Evolutionary conservation across 495 filamentous ascomycete genomes (phyloP).

Genomic region (Evernia prunastri): DNA sequence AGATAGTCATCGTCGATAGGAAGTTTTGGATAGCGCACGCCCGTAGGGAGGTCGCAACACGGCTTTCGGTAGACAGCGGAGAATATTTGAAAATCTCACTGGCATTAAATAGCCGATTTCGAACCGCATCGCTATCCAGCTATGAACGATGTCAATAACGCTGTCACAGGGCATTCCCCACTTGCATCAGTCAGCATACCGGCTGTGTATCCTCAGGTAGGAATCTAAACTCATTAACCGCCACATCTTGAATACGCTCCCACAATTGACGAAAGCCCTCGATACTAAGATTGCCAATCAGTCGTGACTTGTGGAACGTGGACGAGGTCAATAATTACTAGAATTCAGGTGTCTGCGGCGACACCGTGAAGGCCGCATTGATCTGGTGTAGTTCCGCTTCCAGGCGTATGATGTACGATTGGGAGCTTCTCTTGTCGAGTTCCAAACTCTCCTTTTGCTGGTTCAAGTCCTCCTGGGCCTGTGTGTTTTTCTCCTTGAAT

Average conservation of each 20-base stretch:
- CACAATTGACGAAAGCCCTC: conserved; percentile 9
- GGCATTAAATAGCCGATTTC: background rate
- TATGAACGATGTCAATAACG: conserved; percentile 9
- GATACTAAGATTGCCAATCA: conserved; percentile 6
- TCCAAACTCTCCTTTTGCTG: conserved; percentile 2
- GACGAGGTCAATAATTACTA: conserved; percentile 13
- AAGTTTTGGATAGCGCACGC: conserved; percentile 4
- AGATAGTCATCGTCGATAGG: background rate
- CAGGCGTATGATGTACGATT: conserved; percentile 8
- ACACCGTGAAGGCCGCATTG: background rate
- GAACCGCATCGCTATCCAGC: conserved; percentile 11
- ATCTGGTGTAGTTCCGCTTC: conserved; percentile 8
- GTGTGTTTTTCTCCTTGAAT: conserved; percentile 6
- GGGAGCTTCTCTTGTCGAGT: conserved; percentile 12
- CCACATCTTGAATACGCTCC: conserved; percentile 9
- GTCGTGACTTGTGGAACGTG: background rate
- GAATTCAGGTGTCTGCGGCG: conserved; percentile 1
- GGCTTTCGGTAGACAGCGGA: conserved; percentile 2
- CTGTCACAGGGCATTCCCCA: background rate
- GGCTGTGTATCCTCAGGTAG: conserved; percentile 7
- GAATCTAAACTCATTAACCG: background rate
- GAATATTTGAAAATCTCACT: conserved; percentile 12
- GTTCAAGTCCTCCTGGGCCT: conserved; percentile 2
- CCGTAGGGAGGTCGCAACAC: conserved; percentile 3
- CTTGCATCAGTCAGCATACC: conserved; percentile 7